Base-by-base conservation (phyloP, 2,329 filamentous ascomycete genomes). In the Hypoxylon rubiginosum region DNA sequence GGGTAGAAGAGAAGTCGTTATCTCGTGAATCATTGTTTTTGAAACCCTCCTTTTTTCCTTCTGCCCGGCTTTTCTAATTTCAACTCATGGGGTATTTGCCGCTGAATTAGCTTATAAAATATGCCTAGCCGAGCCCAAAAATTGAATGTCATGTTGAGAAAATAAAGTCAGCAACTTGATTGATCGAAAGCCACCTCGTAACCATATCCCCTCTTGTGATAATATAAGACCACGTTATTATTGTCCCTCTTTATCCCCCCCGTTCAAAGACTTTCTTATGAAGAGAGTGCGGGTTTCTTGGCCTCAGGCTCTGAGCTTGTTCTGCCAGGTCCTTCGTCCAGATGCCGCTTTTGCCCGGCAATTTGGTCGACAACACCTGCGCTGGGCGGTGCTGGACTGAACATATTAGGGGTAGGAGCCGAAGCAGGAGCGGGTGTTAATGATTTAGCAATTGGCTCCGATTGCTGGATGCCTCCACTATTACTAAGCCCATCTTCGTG, bases 361-460 rank as follows among this genome's bases (percentile, higher is more conserved):
- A 74, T 74, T 55, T 73, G 71, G 52, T 73, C 70, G 1, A 76
- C 71, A 45, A 75, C 74, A 1, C 74, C 74, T 26, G 74, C 74
- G 28, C 74, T 75, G 10, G 74, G 71, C 10, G 68, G 66, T 19
- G 68, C 64, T 34, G 68, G 68, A 21, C 60, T 71, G 19, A 49
- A 63, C 50, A 68, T 67, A 41, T 62, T 65, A 11, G 59, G 41
- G 21, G 57, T 21, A 7, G 59, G 48, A n/a, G n/a, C n/a, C n/a
- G n/a, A n/a, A 17, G 58, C 51, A 11, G 66, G 51, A 32, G 57
- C 46, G n/a, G 66, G 53, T 17, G 55, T 15, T 7, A 49, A 28
- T 8, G 34, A 10, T 28, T 64, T 63, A 3, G 49, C 19, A 34
- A 55, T 8, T 6, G 51, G 30, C 32, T 70, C 68, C 8, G 58